Evolutionary conservation across 1,139 yeast species (phyloP).

Genomic region (Kluyveromyces sp.): DNA sequence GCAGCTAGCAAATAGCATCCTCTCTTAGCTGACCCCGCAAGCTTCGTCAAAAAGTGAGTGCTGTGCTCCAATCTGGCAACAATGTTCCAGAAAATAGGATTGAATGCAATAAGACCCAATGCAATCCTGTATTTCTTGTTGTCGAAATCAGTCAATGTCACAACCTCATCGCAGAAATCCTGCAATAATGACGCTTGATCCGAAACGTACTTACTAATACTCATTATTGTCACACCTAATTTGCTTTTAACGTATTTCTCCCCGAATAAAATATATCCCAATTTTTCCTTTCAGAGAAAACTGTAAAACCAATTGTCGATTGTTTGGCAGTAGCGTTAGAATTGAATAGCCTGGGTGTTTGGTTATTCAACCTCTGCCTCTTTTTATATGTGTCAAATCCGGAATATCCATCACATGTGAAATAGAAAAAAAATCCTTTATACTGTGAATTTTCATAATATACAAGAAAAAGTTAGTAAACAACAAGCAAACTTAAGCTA

Average conservation of each 20-base stretch:
- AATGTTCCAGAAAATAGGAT: conserved; percentile 92
- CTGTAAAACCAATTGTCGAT: no score
- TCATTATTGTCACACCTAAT: neutral
- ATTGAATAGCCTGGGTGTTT: no score
- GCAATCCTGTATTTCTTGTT: conserved; percentile 31
- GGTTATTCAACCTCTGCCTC: no score
- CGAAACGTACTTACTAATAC: neutral
- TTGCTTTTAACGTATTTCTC: no score
- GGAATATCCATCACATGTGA: no score
- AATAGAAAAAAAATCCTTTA: no score
- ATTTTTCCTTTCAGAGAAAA: no score
- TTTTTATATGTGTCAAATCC: no score
- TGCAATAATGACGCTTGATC: neutral
- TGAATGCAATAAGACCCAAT: conserved; percentile 64
- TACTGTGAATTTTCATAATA: no score
- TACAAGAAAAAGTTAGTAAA: no score
- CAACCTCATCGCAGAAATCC: neutral
- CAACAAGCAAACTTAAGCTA: neutral
- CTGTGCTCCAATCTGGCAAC: conserved; percentile 83
- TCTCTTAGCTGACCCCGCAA: conserved; percentile 55
- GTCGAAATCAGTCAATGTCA: conserved; percentile 10
- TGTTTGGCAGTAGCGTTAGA: no score
- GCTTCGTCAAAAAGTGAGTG: conserved; percentile 63
- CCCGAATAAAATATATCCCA: no score
- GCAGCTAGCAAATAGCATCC: conserved; percentile 84